phyloP scores from a whole-genome alignment of 257 asterid genomes.

The Gentiana dahurica region DNA sequence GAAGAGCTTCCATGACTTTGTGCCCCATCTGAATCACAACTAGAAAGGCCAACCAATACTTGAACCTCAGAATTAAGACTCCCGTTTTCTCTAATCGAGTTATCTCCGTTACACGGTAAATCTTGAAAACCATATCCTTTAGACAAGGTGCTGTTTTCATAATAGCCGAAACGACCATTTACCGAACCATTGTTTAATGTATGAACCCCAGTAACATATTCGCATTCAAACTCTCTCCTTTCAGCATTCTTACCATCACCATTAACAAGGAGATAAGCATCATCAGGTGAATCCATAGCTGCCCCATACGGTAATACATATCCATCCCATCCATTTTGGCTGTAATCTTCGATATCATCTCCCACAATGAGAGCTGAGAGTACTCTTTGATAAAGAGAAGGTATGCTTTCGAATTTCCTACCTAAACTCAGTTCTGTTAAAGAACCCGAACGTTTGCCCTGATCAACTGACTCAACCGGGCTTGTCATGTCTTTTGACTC shows the following conservation, averaged over 20 bases:
- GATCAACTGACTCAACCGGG: constrained; percentile 38
- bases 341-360: constrained; percentile 69
- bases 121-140: constrained; percentile 16
- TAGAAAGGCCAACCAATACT: constrained; percentile 48
- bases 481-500: constrained; percentile 28
- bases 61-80: constrained; percentile 60
- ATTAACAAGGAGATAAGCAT: constrained; percentile 30
- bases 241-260: constrained; percentile 31
- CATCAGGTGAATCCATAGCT: constrained; percentile 31
- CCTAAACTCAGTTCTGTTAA: constrained; percentile 35
- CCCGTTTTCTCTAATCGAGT: constrained; percentile 37
- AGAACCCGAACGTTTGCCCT: constrained; percentile 33
- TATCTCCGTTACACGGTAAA: constrained; percentile 39
- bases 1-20: constrained; percentile 37
- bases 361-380: constrained; percentile 80
- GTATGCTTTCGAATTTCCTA: constrained; percentile 27
- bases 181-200: constrained; percentile 42
- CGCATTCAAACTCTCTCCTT: constrained; percentile 35
- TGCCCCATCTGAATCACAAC: constrained; percentile 33
- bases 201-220: constrained; percentile 43
- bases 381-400: constrained; percentile 84
- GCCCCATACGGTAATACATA: constrained; percentile 15
- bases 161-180: constrained; percentile 35
- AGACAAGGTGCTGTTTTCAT: constrained; percentile 31
- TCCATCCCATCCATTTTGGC: constrained; percentile 57